Base-by-base conservation (phyloP, 83 land plant genomes). In the Thuja plicata region DNA sequence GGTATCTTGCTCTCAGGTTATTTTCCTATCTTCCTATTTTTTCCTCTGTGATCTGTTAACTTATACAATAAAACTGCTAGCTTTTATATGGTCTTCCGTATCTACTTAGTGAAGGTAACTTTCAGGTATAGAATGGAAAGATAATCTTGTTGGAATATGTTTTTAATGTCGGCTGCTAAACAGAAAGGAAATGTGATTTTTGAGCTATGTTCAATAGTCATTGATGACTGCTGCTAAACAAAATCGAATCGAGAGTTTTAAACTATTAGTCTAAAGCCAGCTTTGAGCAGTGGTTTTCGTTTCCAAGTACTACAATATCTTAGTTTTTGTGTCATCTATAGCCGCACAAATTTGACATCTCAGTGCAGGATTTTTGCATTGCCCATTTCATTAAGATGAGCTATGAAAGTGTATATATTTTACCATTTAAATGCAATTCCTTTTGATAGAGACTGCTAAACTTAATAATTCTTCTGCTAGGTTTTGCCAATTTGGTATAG, bases 1-100 rank as follows among this genome's bases (percentile, higher is more conserved):
- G 34, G 52, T 83, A 83, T 83, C 34, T 30, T 83, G 85, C 32
- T 46, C 48, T 83, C 85, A 83, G 54, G 85, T 83, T 83, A 83
- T 46, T 46, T 83, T 83, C 34, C 1, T 11, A 1, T 43, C 27
- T 83, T 83, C 32, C 48, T n/a, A 11, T 27, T 30, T 11, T 74
- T 82, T 41, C 11, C 5, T 11, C 32, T 11, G 10, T 46, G 55
- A 11, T 83, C 34, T 10, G 12, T 10, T 83, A 43, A 83, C 85
- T 83, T 21, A 21, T 0, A 37, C 41, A 35, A 16, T 78, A 16
- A 79, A 19, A 40, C 40, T 79, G 43, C 27, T 3, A 79, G 46
- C 27, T 79, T 37, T 41, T 82, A n/a, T 52, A 45, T 46, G 77
- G 37, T 21, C 16, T 15, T 52, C 2, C 54, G 13, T 80, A 38